phyloP scores from a whole-genome alignment of 345 rosid species.

The Brassica rapa region DNA sequence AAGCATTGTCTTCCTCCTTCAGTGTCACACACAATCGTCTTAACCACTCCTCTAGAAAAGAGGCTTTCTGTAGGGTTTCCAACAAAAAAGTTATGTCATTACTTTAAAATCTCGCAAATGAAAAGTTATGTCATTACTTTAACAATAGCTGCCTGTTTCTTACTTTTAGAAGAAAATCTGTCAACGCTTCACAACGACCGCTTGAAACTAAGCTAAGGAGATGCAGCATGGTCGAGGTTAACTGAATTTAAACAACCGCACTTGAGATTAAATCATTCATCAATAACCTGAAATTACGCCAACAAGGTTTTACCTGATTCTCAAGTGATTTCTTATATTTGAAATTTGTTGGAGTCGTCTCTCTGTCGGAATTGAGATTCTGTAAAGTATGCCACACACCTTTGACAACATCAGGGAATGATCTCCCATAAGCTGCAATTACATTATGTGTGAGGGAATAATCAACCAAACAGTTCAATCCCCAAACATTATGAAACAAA shows the following conservation, averaged over 20 bases:
- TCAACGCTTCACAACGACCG: slow-evolving; percentile 57
- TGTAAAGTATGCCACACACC: slow-evolving; percentile 75
- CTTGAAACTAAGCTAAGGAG: slow-evolving; percentile 65
- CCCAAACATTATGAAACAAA: not conserved
- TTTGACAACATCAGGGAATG: slow-evolving; percentile 84
- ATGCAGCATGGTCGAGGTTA: slow-evolving; percentile 83
- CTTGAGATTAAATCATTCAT: slow-evolving; percentile 11
- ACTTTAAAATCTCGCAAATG: not conserved
- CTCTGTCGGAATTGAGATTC: slow-evolving; percentile 64
- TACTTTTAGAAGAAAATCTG: slow-evolving; percentile 80
- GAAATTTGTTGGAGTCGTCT: slow-evolving; percentile 66
- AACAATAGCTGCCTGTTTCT: slow-evolving; percentile 34
- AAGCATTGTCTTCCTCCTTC: slow-evolving; percentile 40
- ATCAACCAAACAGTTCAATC: slow-evolving; percentile 17
- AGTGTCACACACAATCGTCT: slow-evolving; percentile 61
- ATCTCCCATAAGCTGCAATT: slow-evolving; percentile 74
- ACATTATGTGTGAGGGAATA: slow-evolving; percentile 6
- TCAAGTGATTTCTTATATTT: slow-evolving; percentile 79
- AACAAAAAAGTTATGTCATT: slow-evolving; percentile 8
- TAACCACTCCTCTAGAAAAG: slow-evolving; percentile 87
- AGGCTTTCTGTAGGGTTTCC: slow-evolving; percentile 56
- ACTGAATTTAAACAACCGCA: slow-evolving; percentile 46
- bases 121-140: not conserved
- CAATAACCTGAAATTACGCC: slow-evolving; percentile 3
- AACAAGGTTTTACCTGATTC: slow-evolving; percentile 63